phyloP scores from a whole-genome alignment of 257 asterid species.

The Scutellaria galericulata region DNA sequence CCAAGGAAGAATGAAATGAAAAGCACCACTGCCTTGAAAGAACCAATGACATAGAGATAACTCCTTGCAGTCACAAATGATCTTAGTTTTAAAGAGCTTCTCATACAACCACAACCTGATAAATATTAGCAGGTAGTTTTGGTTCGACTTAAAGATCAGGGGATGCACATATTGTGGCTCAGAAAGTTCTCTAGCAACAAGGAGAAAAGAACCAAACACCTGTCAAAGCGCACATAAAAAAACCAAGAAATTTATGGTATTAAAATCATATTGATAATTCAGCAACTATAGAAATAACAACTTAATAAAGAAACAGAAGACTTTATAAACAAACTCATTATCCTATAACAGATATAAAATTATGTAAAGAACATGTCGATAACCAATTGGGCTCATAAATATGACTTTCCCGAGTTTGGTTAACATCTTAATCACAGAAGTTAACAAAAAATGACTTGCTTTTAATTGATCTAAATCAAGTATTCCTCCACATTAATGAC shows the following conservation, averaged over 20 bases:
- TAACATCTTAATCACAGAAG: not conserved
- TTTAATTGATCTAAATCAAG: constrained; percentile 12
- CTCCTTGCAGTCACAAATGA: constrained; percentile 20
- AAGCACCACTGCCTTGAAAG: not conserved
- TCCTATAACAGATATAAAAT: not conserved
- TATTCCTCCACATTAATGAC: not conserved
- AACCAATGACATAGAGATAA: constrained; percentile 21
- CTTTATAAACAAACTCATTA: not conserved
- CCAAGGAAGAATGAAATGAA: not conserved
- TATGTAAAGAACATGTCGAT: not conserved
- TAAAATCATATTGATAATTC: not conserved
- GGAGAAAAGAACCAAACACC: not conserved
- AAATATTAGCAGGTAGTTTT: not conserved
- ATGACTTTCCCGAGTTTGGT: constrained; percentile 12
- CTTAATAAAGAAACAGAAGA: not conserved
- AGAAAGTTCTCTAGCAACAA: constrained; percentile 10
- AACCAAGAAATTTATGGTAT: not conserved
- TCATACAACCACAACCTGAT: constrained; percentile 13
- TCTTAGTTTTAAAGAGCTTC: constrained; percentile 13
- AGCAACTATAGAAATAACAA: not conserved
- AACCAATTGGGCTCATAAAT: not conserved
- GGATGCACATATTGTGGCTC: not conserved
- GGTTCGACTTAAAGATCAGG: constrained; percentile 13
- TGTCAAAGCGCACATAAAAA: not conserved
- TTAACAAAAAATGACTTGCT: not conserved